Conservation (phyloP, 108 stramenopile species). For the Skeletonema tropicum region DNA sequence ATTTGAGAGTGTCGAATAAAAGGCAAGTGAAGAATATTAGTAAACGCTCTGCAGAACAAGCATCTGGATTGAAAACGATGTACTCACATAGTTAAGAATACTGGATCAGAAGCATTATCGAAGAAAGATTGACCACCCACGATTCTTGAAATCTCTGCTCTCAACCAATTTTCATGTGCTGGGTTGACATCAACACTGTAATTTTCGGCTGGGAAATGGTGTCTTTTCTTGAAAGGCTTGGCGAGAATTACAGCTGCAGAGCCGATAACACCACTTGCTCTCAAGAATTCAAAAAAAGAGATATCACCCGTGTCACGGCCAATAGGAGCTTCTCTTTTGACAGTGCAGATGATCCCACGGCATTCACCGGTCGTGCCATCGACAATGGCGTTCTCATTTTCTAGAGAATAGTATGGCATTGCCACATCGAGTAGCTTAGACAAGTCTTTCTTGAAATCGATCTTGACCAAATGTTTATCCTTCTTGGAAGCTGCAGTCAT, state of each 20-base stretch:
- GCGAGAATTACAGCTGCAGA: constrained; percentile 19
- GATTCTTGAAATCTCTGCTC: constrained; percentile 8
- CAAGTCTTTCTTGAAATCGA: constrained; percentile 31
- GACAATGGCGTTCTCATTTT: constrained; percentile 35
- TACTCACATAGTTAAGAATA: constrained; percentile 6
- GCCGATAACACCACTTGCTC: constrained; percentile 22
- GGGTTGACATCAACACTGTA: constrained; percentile 21
- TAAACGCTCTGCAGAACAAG: not conserved
- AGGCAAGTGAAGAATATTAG: not conserved
- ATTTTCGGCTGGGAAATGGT: constrained; percentile 25
- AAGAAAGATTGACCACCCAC: not conserved
- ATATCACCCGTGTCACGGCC: constrained; percentile 24
- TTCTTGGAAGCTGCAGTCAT: not conserved
- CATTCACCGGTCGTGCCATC: constrained; percentile 27
- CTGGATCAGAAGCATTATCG: constrained; percentile 1
- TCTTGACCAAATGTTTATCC: not conserved
- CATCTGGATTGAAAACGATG: not conserved
- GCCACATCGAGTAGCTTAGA: constrained; percentile 22
- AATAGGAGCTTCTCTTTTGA: constrained; percentile 24
- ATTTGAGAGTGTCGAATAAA: no score
- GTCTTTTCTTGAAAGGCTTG: constrained; percentile 22
- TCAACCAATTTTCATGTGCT: constrained; percentile 3
- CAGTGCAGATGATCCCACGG: constrained; percentile 29
- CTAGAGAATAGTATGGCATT: constrained; percentile 38
- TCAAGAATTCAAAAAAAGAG: constrained; percentile 21